Evolutionary conservation across 208 protist genomes (phyloP).

Genomic region (Wallacemonas sp.): DNA sequence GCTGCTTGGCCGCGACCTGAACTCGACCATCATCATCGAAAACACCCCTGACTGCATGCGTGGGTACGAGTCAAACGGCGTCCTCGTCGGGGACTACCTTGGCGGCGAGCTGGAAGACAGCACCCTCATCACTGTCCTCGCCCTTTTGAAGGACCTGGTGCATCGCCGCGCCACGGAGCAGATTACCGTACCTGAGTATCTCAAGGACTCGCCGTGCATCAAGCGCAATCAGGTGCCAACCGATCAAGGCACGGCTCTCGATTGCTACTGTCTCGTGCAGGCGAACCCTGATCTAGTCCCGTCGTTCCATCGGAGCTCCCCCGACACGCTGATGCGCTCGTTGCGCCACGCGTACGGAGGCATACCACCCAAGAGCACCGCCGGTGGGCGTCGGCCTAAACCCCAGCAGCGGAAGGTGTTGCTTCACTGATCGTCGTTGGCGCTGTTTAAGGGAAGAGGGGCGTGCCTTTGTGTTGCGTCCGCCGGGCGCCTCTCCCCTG

Average conservation of each 20-base stretch:
- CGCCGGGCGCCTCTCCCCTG: too few relatives aligned
- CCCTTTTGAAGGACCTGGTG: slow-evolving; percentile 72
- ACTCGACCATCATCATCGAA: slow-evolving; percentile 82
- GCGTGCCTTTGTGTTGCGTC: too few relatives aligned
- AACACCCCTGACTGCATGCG: slow-evolving; percentile 91
- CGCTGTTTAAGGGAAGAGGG: too few relatives aligned
- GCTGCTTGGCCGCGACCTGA: slow-evolving; percentile 75
- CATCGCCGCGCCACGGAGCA: slow-evolving; percentile 27
- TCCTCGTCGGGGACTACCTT: slow-evolving; percentile 90
- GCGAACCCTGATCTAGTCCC: not conserved
- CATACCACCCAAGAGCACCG: not conserved
- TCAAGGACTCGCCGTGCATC: slow-evolving; percentile 40
- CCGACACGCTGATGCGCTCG: not conserved
- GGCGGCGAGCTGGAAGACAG: slow-evolving; percentile 87
- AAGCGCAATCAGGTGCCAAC: slow-evolving; percentile 46
- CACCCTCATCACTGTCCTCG: slow-evolving; percentile 66
- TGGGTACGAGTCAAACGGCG: slow-evolving; percentile 83
- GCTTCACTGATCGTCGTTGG: not conserved
- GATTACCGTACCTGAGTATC: slow-evolving; percentile 73
- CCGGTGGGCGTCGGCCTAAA: not conserved
- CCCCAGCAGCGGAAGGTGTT: not conserved
- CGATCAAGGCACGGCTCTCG: slow-evolving; percentile 60
- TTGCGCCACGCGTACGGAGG: not conserved
- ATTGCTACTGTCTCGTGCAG: slow-evolving; percentile 67
- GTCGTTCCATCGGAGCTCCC: not conserved